Evolutionary conservation across 108 stramenopile species (phyloP).

Genomic region (Skeletonema potamos): DNA sequence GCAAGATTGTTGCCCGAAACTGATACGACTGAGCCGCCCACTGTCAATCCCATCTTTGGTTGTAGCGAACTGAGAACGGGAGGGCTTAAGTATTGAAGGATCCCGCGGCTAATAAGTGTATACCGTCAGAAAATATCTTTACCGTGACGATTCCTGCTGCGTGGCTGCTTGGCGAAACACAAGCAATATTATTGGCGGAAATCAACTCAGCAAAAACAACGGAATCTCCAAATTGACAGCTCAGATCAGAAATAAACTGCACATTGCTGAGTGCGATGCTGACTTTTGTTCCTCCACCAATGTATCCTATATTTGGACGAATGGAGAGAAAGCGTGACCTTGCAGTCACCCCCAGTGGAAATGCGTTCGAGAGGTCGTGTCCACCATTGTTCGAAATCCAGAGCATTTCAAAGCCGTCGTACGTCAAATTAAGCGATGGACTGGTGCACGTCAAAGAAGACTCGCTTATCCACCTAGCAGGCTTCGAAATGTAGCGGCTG

Average conservation of each 20-base stretch:
- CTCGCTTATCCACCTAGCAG: slow-evolving; percentile 34
- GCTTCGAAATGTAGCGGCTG: slow-evolving; percentile 14
- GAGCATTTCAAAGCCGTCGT: slow-evolving; percentile 27
- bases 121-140: slow-evolving; percentile 15
- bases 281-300: slow-evolving; percentile 37
- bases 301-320: slow-evolving; percentile 32
- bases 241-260: slow-evolving; percentile 13
- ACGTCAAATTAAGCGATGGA: slow-evolving; percentile 38
- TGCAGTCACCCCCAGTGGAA: slow-evolving; percentile 25
- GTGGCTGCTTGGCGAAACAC: slow-evolving; percentile 19
- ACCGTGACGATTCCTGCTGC: slow-evolving; percentile 3
- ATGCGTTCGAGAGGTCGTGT: slow-evolving; percentile 15
- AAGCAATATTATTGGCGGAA: slow-evolving; percentile 13
- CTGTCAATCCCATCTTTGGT: slow-evolving; percentile 26
- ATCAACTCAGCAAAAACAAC: slow-evolving; percentile 12
- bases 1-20: slow-evolving; percentile 19
- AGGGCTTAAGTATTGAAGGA: slow-evolving; percentile 33
- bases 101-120: slow-evolving; percentile 15
- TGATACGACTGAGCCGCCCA: slow-evolving; percentile 30
- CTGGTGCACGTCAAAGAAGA: slow-evolving; percentile 34
- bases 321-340: slow-evolving; percentile 31
- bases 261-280: slow-evolving; percentile 29
- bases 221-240: slow-evolving; percentile 27
- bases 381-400: slow-evolving; percentile 32
- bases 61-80: slow-evolving; percentile 18